Base-by-base conservation (phyloP, 129 eudicot genomes). In the Artemisia tridentata region DNA sequence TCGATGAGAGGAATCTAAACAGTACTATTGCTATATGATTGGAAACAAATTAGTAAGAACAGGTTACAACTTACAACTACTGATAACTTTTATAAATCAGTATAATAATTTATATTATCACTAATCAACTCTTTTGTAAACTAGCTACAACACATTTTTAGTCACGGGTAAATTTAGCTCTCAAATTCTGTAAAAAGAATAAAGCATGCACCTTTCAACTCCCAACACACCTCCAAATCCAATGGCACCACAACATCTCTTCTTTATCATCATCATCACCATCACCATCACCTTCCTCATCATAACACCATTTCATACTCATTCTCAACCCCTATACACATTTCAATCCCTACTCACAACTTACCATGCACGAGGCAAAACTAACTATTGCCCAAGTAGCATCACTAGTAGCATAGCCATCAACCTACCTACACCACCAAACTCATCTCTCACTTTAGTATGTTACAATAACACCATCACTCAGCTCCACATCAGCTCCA, bases 391-490 rank as follows among this genome's bases (percentile, higher is more conserved):
- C 72, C 14, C 51, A 8, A 69, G 23, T 46, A 77, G 76, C 59
- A 64, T 48, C 6, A 77, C 71, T 27, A 70, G 45, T 75, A 70
- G 81, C 27, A 25, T 77, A 3, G 67, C 76, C 38, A 77, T 77
- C 29, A 77, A 71, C 61, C 72, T 77, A 7, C 81, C 81, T 10
- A 46, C 76, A 54, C 58, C 75, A 5, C 76, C 81, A 16, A 77
- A 77, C 72, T 62, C 81, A 63, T 77, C 81, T 63, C 17, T 77
- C 46, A 77, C 81, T 43, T 76, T 77, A 1, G 54, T 63, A 0
- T 77, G 81, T 60, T 77, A 77, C 65, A 77, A 77, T 60, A 71
- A 71, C 81, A 70, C 60, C 72, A 77, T 77, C 67, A 77, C 77
- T 54, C 81, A 77, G 18, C 81, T 77, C 64, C 81, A 77, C 53